Evolutionary conservation across 225 moss, liverwort and hornwort genomes (phyloP).

Genomic region (Bryoerythrophyllum caledonicum): DNA sequence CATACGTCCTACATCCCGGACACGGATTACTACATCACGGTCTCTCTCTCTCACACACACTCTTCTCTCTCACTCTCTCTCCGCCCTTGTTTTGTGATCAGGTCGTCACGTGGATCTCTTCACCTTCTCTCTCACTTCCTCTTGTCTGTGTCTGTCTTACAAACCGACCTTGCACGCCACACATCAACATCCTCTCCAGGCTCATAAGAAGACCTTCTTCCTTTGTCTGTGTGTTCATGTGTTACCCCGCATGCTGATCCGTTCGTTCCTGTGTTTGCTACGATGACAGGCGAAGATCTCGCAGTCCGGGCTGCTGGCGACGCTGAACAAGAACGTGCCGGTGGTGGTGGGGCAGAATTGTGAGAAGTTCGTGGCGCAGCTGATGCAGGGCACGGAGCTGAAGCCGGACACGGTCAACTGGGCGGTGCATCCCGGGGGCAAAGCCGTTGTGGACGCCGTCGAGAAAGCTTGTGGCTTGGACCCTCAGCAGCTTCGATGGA

Average conservation of each 20-base stretch:
- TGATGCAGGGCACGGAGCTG: constrained; percentile 36
- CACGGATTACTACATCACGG: constrained; percentile 41
- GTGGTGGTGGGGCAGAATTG: constrained; percentile 32
- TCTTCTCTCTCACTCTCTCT: too few species aligned
- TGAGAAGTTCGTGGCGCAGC: constrained; percentile 33
- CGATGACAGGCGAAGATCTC: constrained; percentile 39
- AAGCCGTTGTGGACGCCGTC: constrained; percentile 57
- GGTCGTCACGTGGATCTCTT: too few species aligned
- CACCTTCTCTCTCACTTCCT: too few species aligned
- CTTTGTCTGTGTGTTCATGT: too few species aligned
- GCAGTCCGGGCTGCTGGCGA: constrained; percentile 42
- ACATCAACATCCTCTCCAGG: too few species aligned
- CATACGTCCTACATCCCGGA: constrained; percentile 47
- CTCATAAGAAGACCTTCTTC: too few species aligned
- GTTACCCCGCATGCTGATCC: too few species aligned
- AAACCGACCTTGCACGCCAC: too few species aligned
- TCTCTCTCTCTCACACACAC: background rate
- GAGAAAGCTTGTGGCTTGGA: constrained; percentile 47
- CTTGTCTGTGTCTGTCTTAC: too few species aligned
- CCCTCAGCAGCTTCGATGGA: constrained; percentile 41
- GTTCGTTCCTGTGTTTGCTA: background rate
- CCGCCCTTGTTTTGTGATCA: too few species aligned
- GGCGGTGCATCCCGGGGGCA: constrained; percentile 57
- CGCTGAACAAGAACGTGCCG: constrained; percentile 48
- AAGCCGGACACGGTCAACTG: constrained; percentile 38